Percentiles rank a stretch among this genome's conserved stretches.
Conservation (phyloP, 108 stramenopile genomes). For the Bacterosira constricta region DNA sequence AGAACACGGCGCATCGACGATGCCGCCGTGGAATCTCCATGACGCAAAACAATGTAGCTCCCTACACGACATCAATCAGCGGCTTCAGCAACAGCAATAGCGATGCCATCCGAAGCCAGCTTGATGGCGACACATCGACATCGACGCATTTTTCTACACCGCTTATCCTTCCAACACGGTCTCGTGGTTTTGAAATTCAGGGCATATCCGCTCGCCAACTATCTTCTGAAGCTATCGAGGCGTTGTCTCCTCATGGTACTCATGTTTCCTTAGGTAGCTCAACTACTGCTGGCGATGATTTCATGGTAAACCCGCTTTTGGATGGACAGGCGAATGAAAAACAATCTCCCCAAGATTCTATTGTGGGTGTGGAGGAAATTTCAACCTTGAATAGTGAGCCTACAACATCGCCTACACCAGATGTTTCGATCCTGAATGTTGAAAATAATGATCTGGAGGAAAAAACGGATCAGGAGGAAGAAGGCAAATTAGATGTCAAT, state of each 20-base stretch:
- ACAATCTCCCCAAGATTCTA: not conserved
- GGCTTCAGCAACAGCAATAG: not conserved
- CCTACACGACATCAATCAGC: not conserved
- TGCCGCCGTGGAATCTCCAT: not conserved
- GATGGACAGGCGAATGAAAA: not conserved
- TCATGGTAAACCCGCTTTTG: constrained; percentile 9
- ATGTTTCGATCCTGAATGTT: not conserved
- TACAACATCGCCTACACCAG: not conserved
- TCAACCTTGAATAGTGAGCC: constrained; percentile 3
- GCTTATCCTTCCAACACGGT: not conserved
- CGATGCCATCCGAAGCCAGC: not conserved
- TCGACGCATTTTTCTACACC: not conserved
- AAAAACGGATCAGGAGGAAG: not conserved
- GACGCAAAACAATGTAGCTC: not conserved
- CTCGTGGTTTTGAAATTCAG: not conserved
- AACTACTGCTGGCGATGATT: not conserved
- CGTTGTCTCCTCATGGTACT: not conserved
- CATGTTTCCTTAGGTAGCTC: not conserved
- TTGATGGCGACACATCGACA: not conserved
- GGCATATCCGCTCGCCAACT: not conserved
- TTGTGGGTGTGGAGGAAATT: constrained; percentile 23
- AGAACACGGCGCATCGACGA: not conserved
- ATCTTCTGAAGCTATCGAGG: not conserved
- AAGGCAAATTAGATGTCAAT: not conserved
- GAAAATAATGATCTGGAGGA: not conserved